phyloP scores from a whole-genome alignment of 176 grass and related monocot genomes.

The Triticum urartu region DNA sequence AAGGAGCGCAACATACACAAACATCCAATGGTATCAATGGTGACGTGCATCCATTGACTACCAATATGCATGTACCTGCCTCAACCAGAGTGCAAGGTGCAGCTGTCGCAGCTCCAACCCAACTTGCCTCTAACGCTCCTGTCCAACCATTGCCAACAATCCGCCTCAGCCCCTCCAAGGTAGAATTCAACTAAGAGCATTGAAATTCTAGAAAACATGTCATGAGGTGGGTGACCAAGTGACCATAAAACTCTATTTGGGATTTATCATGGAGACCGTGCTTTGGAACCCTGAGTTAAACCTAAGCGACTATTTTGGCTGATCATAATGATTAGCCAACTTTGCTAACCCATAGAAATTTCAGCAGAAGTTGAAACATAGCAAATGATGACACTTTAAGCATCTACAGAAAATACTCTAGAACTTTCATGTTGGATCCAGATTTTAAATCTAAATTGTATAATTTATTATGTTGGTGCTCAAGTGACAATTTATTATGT shows the following conservation, averaged over 20 bases:
- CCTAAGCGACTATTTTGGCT: not conserved
- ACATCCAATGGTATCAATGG: not conserved
- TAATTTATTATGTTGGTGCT: not conserved
- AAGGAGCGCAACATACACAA: not conserved
- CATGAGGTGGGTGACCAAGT: not conserved
- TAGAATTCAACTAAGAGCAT: not conserved
- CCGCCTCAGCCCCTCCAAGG: not conserved
- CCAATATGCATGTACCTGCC: not conserved
- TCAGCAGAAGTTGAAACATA: not conserved
- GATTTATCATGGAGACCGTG: not conserved
- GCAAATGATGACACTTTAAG: not conserved
- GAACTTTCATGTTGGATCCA: not conserved
- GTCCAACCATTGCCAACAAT: slow-evolving; percentile 1
- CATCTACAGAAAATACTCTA: not conserved
- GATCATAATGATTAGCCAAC: not conserved
- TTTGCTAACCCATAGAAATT: not conserved
- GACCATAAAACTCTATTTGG: not conserved
- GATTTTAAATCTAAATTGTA: not conserved
- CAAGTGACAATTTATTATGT: not conserved
- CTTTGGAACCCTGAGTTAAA: not conserved
- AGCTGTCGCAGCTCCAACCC: not conserved
- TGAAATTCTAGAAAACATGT: not conserved
- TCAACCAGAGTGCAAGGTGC: not conserved
- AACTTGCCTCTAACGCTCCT: not conserved
- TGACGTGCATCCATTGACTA: not conserved